Base-by-base conservation (phyloP, 139 green algal species). In the Coccomyxa sp. region DNA sequence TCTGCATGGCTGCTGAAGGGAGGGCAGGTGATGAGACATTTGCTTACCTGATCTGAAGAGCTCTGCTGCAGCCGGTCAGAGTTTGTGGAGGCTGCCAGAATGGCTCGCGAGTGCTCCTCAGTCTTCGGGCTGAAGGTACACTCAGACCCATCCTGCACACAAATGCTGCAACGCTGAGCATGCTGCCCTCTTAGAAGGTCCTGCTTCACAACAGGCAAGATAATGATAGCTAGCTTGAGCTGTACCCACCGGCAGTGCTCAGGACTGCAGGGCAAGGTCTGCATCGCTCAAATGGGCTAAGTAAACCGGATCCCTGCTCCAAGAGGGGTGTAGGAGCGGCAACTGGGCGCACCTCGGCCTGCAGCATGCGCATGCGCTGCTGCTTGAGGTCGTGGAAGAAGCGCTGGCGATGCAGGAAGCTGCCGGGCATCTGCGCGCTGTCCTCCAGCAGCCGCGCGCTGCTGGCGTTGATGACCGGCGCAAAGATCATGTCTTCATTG, bases 371-470 rank as follows among this genome's bases (percentile, higher is more conserved):
- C 64, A 83, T 71, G 34, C 55, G 73, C 8, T 39, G 44, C 40
- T 79, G 34, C 40, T 72, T 68, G 2, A 55, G 55, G 68, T 77
- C 40, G 0, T 74, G 70, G 54, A 79, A 88, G 68, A 80, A 83
- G 36, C 73, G 73, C 70, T 84, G 78, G n/a, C 81, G 83, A 77
- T 78, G 74, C 36, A 81, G 73, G 70, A 88, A 88, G 78, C 83
- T 77, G 68, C 76, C 75, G 12, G 73, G 83, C 82, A 88, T 44
- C 27, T 77, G 77, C 27, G 71, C 0, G 55, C 74, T 81, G 78
- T 86, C 83, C 69, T 88, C 83, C 77, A 88, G 77, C 70, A 88
- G 81, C 55, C 79, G 83, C 77, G 83, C 73, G n/a, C 68, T 80
- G 54, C 39, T 64, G 27, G 69, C 40, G 74, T 88, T 85, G 74